Percentiles rank a stretch among this genome's conserved stretches.
These are phyloP conservation scores for Fusarium denticulatum DNA, from an alignment of 2,329 filamentous ascomycete genomes.

Conservation along the genomic window DNA sequence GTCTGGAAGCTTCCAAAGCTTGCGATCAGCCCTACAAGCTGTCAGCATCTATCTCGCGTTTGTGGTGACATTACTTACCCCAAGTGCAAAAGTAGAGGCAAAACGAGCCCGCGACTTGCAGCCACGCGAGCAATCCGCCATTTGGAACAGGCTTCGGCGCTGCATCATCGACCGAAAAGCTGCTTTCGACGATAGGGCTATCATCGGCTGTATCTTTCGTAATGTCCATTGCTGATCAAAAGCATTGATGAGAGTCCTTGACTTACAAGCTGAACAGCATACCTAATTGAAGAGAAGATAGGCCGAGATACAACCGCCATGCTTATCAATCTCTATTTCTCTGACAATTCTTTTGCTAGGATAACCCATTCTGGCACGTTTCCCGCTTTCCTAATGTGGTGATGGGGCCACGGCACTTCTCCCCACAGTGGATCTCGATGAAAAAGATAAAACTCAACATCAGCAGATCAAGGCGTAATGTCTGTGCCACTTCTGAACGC, in stretches of 20 bases:
- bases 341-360: background rate
- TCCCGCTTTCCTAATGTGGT: background rate
- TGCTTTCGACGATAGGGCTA: background rate
- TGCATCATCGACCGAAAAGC: background rate
- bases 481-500: background rate
- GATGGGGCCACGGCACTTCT: background rate
- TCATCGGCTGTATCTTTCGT: background rate
- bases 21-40: constrained; percentile 12
- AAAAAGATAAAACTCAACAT: background rate
- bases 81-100: constrained; percentile 40
- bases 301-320: background rate
- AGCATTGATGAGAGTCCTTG: background rate
- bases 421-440: background rate
- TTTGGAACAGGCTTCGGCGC: background rate
- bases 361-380: background rate
- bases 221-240: background rate
- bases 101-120: constrained; percentile 36
- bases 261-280: background rate
- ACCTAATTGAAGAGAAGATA: background rate
- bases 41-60: background rate
- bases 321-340: background rate
- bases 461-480: background rate
- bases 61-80: constrained; percentile 10
- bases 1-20: constrained; percentile 41
- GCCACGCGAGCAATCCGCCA: constrained; percentile 33